A percentile compares a stretch with the other conserved stretches of the same genome.
phyloP scores from a whole-genome alignment of 495 filamentous ascomycete species.

The Penicillium argentinense region DNA sequence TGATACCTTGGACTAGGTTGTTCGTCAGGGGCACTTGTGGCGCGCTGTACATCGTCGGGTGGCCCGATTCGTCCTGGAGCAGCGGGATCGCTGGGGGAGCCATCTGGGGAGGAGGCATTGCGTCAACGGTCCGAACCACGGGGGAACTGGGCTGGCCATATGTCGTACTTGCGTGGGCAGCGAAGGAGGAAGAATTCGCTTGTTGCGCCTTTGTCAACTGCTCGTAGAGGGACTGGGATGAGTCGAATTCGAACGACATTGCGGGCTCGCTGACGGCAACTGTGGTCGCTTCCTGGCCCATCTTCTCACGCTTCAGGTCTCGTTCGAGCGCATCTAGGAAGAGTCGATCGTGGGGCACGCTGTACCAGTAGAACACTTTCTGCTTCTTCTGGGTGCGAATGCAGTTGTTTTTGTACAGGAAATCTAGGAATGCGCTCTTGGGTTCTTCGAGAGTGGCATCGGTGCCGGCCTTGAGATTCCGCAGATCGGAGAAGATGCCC shows the following conservation, averaged over 20 bases:
- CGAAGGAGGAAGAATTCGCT: conserved; percentile 95
- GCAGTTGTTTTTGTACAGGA: conserved; percentile 99
- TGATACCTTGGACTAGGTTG: conserved; percentile 62
- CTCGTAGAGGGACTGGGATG: conserved; percentile 97
- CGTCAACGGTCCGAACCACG: conserved; percentile 85
- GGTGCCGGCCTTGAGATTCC: conserved; percentile 96
- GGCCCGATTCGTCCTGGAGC: conserved; percentile 75
- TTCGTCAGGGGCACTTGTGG: conserved; percentile 58
- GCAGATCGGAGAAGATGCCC: conserved; percentile 97
- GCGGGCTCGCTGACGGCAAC: conserved; percentile 95
- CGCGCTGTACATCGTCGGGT: conserved; percentile 68
- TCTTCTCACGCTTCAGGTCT: conserved; percentile 98
- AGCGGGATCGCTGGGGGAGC: conserved; percentile 70
- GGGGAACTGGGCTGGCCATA: conserved; percentile 82
- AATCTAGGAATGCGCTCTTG: conserved; percentile 97
- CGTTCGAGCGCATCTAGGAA: conserved; percentile 97
- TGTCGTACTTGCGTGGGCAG: conserved; percentile 73
- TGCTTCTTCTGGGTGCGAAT: conserved; percentile 99
- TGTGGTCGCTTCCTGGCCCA: conserved; percentile 96
- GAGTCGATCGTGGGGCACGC: conserved; percentile 94
- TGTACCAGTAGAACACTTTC: conserved; percentile 99
- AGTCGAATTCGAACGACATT: conserved; percentile 97
- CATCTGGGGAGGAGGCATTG: conserved; percentile 78
- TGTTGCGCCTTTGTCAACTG: conserved; percentile 99
- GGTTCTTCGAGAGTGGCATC: conserved; percentile 99